A percentile compares a stretch with the other conserved stretches of the same genome.
These are phyloP conservation scores for Candida maltosa DNA, from an alignment of 805 yeast species.

Conservation along the genomic window DNA sequence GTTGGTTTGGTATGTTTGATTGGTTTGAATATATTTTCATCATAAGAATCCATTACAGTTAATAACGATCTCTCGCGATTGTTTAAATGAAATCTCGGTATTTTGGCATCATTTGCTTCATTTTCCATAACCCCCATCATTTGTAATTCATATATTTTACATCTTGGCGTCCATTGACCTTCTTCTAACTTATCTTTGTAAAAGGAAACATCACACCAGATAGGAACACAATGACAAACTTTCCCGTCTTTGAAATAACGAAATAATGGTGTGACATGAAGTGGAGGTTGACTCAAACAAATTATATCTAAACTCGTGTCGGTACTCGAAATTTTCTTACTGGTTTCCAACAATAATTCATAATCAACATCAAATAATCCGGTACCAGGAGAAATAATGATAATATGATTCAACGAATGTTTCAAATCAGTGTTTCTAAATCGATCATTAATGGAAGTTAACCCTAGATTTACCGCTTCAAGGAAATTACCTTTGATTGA, in stretches of 20 bases:
- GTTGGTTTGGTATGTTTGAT: neutral
- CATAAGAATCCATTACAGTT: conserved; percentile 69
- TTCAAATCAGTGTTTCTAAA: conserved; percentile 82
- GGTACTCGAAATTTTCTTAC: conserved; percentile 67
- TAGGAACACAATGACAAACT: conserved; percentile 77
- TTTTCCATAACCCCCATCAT: conserved; percentile 98
- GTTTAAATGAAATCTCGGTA: conserved; percentile 51
- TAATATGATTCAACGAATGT: conserved; percentile 87
- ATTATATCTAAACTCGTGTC: conserved; percentile 88
- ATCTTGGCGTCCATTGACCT: conserved; percentile 83
- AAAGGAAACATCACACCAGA: conserved; percentile 92
- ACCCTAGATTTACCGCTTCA: conserved; percentile 83
- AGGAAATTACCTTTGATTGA: conserved; percentile 85
- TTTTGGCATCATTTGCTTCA: conserved; percentile 67
- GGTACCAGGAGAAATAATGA: conserved; percentile 86
- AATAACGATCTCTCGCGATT: conserved; percentile 37
- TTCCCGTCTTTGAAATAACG: conserved; percentile 54
- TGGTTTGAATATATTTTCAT: conserved; percentile 49
- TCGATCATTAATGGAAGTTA: conserved; percentile 71
- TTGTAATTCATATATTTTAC: conserved; percentile 91
- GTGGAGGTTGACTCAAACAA: conserved; percentile 85
- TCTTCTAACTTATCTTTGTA: conserved; percentile 60
- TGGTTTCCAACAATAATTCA: conserved; percentile 68
- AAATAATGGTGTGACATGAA: conserved; percentile 88
- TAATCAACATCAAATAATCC: conserved; percentile 92